Evolutionary conservation across 331 rosid species (phyloP), one percentile per base, ranked within the genome.

Genomic region (Malus hybrid): DNA sequence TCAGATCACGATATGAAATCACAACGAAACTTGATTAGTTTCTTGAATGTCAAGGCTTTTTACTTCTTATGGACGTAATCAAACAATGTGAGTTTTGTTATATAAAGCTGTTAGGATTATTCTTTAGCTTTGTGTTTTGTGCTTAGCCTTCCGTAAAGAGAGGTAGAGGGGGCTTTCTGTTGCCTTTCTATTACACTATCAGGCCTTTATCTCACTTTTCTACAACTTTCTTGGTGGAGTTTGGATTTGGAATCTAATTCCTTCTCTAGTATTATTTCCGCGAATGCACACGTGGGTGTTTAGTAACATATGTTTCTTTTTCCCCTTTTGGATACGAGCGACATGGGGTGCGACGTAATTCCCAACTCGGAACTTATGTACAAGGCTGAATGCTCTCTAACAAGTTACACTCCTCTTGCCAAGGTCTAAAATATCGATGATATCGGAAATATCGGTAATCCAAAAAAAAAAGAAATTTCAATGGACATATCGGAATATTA

Each of bases 111-210:
- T 27, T 2, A 39, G 61, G 71, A 46, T 46, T 1, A 71, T 81
- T 81, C 78, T 71, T 76, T 81, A 62, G 64, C 72, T 19, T 27
- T 42, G 63, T 54, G 65, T 70, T 65, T 29, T 29, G 18, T 39
- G 5, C 10, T 57, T 57, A 36, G 56, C 39, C 15, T 59, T 73
- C 39, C 57, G 27, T 8, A 16, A 5, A 3, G 67, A 71, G 67
- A 33, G 33, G 55, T 71, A 5, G 15, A 22, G 19, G 18, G 67
- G 67, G 55, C 18, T 39, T n/a, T 57, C 36, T 71, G 10, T 13
- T 71, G 36, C 56, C 42, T 59, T 56, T 24, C 67, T 72, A 56
- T 57, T 71, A 48, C 54, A 14, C 18, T 48, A 14, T 48, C 3
- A 14, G 7, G 15, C 60, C 9, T n/a, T n/a, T n/a, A 8, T 12